A percentile compares a stretch with the other conserved stretches of the same genome.
Conservation (phyloP, 2,329 filamentous ascomycete species). For the Cordyceps militaris region DNA sequence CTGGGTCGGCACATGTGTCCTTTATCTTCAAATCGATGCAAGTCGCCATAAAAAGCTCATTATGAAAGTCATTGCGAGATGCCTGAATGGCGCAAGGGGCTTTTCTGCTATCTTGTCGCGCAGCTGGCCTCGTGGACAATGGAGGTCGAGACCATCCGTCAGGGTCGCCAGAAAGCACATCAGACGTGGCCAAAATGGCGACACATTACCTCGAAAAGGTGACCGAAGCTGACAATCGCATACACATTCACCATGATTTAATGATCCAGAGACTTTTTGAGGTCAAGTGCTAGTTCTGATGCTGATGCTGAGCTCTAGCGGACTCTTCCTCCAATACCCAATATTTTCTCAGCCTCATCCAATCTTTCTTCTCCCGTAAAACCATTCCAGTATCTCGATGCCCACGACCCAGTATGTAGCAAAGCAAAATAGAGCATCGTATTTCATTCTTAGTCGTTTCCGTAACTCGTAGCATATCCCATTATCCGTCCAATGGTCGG, state of each 20-base stretch:
- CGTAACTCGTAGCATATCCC: not conserved
- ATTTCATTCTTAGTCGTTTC: not conserved
- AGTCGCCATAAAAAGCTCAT: not conserved
- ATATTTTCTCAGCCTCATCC: not conserved
- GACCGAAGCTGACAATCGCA: not conserved
- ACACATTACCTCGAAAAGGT: not conserved
- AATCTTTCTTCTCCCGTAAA: not conserved
- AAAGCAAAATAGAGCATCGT: not conserved
- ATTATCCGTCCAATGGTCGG: no score
- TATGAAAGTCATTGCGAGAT: not conserved
- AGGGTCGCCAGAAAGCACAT: no score
- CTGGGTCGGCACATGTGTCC: no score
- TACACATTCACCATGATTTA: not conserved
- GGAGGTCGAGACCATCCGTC: no score
- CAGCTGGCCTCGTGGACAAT: no score
- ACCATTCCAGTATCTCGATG: not conserved
- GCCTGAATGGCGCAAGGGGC: no score
- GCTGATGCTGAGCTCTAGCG: not conserved
- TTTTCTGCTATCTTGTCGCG: no score
- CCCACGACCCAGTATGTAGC: not conserved
- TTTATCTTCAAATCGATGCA: not conserved
- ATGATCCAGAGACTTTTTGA: not conserved
- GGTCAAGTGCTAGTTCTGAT: not conserved
- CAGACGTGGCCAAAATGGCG: no score
- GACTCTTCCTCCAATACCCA: not conserved